Percentiles rank a stretch among this genome's conserved stretches.
Evolutionary conservation across 148 eudicot species (phyloP).

Genomic region (Rhododendron griersonianum): DNA sequence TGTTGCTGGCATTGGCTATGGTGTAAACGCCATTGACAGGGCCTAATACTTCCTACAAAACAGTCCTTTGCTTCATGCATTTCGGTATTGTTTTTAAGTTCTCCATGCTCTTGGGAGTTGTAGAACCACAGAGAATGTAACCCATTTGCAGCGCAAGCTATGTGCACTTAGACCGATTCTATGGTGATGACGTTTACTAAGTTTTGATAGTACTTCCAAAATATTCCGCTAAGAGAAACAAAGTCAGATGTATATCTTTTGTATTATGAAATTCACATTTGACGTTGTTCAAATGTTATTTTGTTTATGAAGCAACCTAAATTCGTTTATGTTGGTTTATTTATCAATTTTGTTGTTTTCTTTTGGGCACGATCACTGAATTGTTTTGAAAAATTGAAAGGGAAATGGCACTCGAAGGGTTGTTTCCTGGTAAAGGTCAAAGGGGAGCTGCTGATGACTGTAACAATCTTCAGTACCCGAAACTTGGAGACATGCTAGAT

Average conservation of each 20-base stretch:
- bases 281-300: not conserved
- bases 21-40: not conserved
- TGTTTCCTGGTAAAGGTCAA: slow-evolving; percentile 68
- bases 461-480: slow-evolving; percentile 53
- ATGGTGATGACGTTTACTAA: not conserved
- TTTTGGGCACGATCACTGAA: not conserved
- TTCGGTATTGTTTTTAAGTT: not conserved
- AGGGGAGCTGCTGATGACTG: slow-evolving; percentile 37
- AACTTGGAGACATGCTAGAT: slow-evolving; percentile 65
- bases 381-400: slow-evolving; percentile 21
- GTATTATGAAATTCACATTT: not conserved
- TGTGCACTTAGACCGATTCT: not conserved
- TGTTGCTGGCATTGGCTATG: not conserved
- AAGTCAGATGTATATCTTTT: not conserved
- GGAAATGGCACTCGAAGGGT: slow-evolving; percentile 86
- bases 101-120: not conserved
- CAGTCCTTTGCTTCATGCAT: not conserved
- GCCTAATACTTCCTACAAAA: not conserved
- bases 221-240: not conserved
- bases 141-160: not conserved
- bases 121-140: not conserved
- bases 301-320: not conserved
- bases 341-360: not conserved
- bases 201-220: not conserved
- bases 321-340: not conserved